Base-by-base conservation (phyloP, 2,329 filamentous ascomycete genomes). In the Orbilia quercus region DNA sequence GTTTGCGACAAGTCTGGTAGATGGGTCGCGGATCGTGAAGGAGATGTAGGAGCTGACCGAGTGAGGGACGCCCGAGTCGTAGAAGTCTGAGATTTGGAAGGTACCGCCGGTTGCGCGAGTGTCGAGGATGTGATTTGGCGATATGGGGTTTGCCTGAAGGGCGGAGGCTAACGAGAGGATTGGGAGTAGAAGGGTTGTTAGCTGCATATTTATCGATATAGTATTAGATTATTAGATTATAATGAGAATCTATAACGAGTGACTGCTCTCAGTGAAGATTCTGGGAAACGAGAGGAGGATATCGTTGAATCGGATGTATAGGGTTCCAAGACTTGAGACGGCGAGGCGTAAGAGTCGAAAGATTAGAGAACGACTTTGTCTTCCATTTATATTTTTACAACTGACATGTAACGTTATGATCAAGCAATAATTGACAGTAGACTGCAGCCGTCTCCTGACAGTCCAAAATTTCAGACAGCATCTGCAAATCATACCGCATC, bases 31-130 rank as follows among this genome's bases (percentile, higher is more conserved):
- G 34, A 66, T n/a, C 12, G 53, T 58, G 40, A 67, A 58, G 40
- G 53, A 67, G 12, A 67, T 31, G 36, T 67, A 59, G n/a, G 63
- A 40, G 7, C 7, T 25, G 2, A 44, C 34, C 2, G 63, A 67
- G 34, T 67, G 63, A 44, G 63, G 63, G 16, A 53, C 16, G 18
- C 63, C 63, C 4, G 50, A 51, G 18, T 67, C 25, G 38, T 44
- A 67, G 25, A 67, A 67, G 18, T 67, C 36, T 16, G 63, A 44
- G 18, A 67, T 50, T 36, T 50, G 44, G 53, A 67, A 67, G 44
- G 55, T 23, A 12, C 28, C 28, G 11, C 45, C n/a, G 2, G 38
- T 28, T 11, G 53, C 31, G 20, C 63, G 63, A 14, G 63, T 22
- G 28, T 14, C 53, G 22, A 67, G 20, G 22, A 28, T 20, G n/a